Conservation (phyloP, 139 green algal genomes). For the Marvania coccoides region DNA sequence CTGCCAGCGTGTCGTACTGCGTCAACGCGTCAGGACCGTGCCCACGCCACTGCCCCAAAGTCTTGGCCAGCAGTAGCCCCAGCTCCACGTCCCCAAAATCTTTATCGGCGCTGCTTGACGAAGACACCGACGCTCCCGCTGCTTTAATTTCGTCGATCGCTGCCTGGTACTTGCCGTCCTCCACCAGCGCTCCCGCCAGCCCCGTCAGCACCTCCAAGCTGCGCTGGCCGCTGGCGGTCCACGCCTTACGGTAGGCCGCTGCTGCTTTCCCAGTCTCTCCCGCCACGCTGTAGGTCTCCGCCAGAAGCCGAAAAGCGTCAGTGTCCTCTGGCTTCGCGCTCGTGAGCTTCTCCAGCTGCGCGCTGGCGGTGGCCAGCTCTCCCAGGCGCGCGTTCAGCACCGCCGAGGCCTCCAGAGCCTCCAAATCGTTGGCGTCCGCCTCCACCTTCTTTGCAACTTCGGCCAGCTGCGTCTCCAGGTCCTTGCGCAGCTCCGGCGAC, state of each 20-base stretch:
- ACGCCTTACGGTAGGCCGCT: slow-evolving; percentile 21
- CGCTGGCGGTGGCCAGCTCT: slow-evolving; percentile 3
- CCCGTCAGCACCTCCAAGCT: slow-evolving; percentile 22
- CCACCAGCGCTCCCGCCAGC: slow-evolving; percentile 8
- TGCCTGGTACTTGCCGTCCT: slow-evolving; percentile 7
- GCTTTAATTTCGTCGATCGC: slow-evolving; percentile 25
- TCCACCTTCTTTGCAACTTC: slow-evolving; percentile 1
- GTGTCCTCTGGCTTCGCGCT: slow-evolving; percentile 4
- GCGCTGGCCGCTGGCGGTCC: background rate
- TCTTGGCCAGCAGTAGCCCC: slow-evolving; percentile 23
- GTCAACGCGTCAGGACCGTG: slow-evolving; percentile 31
- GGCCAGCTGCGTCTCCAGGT: slow-evolving; percentile 18
- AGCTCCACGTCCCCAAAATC: slow-evolving; percentile 15
- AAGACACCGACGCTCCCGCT: background rate
- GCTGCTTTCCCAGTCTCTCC: slow-evolving; percentile 8
- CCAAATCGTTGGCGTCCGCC: background rate
- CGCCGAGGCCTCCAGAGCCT: slow-evolving; percentile 20
- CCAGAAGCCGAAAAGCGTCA: slow-evolving; percentile 30
- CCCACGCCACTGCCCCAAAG: slow-evolving; percentile 34
- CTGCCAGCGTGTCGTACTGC: slow-evolving; percentile 27
- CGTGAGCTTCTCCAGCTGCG: slow-evolving; percentile 16
- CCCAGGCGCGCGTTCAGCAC: slow-evolving; percentile 21
- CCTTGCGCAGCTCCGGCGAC: slow-evolving; percentile 1
- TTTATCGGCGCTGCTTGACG: background rate
- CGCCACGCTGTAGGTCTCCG: slow-evolving; percentile 9